Conservation (phyloP, 2,329 filamentous ascomycete species). For the Cadophora gregata region DNA sequence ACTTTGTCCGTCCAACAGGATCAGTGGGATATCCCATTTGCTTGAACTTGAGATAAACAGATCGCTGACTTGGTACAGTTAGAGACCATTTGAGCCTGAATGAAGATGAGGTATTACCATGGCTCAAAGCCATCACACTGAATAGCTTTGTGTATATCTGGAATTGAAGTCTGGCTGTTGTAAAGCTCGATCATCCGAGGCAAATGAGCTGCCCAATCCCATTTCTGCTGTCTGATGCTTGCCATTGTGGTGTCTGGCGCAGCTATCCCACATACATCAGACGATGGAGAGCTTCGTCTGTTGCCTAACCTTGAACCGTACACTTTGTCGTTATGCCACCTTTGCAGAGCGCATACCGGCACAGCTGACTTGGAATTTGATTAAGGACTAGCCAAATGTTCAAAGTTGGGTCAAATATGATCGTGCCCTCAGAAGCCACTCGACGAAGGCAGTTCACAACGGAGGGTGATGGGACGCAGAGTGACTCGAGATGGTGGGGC, state of each 20-base stretch:
- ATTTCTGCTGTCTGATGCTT: conserved; percentile 23
- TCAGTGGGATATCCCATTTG: conserved; percentile 28
- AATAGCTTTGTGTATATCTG: conserved; percentile 29
- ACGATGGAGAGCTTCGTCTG: not conserved
- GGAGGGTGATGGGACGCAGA: not conserved
- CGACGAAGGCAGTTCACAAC: not conserved
- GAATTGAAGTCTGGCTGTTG: conserved; percentile 27
- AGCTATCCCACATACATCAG: not conserved
- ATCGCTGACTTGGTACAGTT: conserved; percentile 21
- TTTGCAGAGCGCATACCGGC: not conserved
- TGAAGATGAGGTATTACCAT: conserved; percentile 17
- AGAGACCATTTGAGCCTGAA: not conserved
- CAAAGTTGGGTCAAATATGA: not conserved
- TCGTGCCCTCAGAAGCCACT: not conserved
- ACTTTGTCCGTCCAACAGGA: conserved; percentile 24
- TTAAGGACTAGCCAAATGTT: not conserved
- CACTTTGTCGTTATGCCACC: not conserved
- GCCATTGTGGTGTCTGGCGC: conserved; percentile 10
- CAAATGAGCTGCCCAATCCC: conserved; percentile 28
- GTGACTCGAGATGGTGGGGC: not conserved
- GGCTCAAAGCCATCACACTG: conserved; percentile 30
- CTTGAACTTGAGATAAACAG: conserved; percentile 30
- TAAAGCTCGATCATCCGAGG: conserved; percentile 31
- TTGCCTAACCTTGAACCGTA: not conserved
- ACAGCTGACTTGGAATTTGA: not conserved